A percentile compares a stretch with the other conserved stretches of the same genome.
These are phyloP conservation scores for sunflower (Helianthus annuus) DNA, from an alignment of 129 eudicot species.

Conservation along the genomic window DNA sequence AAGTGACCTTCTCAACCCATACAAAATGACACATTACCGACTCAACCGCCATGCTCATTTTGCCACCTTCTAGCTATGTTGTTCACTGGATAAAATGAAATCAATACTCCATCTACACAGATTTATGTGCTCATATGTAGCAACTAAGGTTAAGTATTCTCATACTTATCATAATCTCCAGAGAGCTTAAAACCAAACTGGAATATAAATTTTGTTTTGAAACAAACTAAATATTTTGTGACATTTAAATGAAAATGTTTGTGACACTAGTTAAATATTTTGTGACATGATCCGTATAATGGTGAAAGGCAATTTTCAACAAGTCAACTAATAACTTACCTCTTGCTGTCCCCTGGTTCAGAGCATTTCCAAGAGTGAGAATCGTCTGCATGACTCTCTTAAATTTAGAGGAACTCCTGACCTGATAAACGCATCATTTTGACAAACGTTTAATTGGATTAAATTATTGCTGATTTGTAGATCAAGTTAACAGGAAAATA, in stretches of 20 bases:
- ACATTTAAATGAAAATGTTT: neutral
- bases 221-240: neutral
- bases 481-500: constrained; percentile 15
- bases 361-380: constrained; percentile 86
- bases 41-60: neutral
- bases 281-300: neutral
- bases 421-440: constrained; percentile 46
- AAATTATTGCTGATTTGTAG: constrained; percentile 4
- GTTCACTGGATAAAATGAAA: neutral
- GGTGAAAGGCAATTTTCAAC: neutral
- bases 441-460: neutral
- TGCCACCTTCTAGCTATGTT: neutral
- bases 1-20: too few species aligned
- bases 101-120: constrained; percentile 1
- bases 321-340: constrained; percentile 44
- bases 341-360: constrained; percentile 95
- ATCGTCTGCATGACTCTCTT: constrained; percentile 91
- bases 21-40: too few species aligned
- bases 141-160: neutral
- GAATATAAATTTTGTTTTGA: neutral
- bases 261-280: too few species aligned
- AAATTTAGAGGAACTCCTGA: constrained; percentile 72
- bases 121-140: neutral
- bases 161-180: neutral
- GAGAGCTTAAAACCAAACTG: constrained; percentile 2